Evolutionary conservation across 768 basidiomycete genomes (phyloP), one percentile per base, ranked within the genome.

Genomic region (Psilocybe subaeruginosa): DNA sequence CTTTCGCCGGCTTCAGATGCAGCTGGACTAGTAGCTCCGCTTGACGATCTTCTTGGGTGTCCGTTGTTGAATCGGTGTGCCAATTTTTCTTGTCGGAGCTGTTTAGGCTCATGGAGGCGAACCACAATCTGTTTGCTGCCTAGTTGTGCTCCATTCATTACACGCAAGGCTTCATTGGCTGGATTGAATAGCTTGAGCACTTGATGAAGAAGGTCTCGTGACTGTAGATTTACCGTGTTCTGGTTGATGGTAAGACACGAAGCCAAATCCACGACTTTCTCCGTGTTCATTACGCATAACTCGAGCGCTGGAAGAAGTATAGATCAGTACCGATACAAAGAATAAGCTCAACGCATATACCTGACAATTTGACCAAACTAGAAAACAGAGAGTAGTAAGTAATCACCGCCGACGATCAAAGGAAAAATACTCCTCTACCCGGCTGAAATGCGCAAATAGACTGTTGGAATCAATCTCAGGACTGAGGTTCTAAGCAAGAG

Each of bases 281-380:
- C 91, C 90, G 60, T 63, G 75, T 69, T 95, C 93, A 66, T 92
- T 93, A 23, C 91, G 86, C 95, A 96, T 95, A 45, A 96, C 93
- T 60, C 94, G 89, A 48, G 95, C 95, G 76, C 93, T 93, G 56
- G 8, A 19, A 37, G 7, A 23, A 35, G 8, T 11, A 54, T 4
- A 55, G 31, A 51, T 61, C 8, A 54, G 58, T 31, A 56, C n/a
- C 41, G 33, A 45, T 48, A 17, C n/a, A 49, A 51, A 53, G 17
- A 39, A 52, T 14, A 29, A 39, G 31, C 17, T 41, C 27, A 19
- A 11, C 7, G 11, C 41, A n/a, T 47, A 67, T 80, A 92, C 88
- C 92, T 95, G 64, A 95, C 91, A 64, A 96, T 95, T 76, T 90
- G 87, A 43, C 95, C 95, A 72, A 88, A 97, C 90, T 94, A 66